phyloP scores from a whole-genome alignment of 2,329 filamentous ascomycete species.

The Xylariaceae sp. region DNA sequence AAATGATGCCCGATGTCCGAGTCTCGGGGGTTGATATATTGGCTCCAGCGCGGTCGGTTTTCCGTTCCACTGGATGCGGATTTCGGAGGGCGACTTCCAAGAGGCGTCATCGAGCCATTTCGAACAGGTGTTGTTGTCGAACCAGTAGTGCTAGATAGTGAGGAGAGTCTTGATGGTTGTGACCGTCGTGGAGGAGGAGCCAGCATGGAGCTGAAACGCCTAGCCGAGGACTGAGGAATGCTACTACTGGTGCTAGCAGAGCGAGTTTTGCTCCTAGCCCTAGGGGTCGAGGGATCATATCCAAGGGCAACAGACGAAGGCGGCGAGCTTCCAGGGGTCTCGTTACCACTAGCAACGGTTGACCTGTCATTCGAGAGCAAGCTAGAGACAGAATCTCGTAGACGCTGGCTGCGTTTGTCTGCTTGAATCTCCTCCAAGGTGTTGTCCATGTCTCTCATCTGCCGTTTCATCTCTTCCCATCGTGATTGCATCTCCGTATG shows the following conservation, averaged over 20 bases:
- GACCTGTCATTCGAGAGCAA: constrained; percentile 81
- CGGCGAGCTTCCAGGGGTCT: constrained; percentile 64
- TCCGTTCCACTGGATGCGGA: constrained; percentile 42
- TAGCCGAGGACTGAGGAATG: constrained; percentile 37
- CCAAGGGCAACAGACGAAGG: constrained; percentile 56
- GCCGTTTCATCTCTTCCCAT: constrained; percentile 69
- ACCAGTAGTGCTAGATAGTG: constrained; percentile 34
- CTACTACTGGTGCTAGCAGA: constrained; percentile 44
- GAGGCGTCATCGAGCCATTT: constrained; percentile 48
- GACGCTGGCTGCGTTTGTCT: constrained; percentile 61
- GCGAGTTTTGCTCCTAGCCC: constrained; percentile 41
- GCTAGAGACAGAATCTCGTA: constrained; percentile 89
- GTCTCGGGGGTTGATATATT: constrained; percentile 57
- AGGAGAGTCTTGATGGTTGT: constrained; percentile 42
- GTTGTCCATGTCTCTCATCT: constrained; percentile 72
- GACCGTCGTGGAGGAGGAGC: constrained; percentile 40
- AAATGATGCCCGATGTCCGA: constrained; percentile 65
- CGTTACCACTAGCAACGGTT: constrained; percentile 61
- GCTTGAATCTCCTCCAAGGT: constrained; percentile 67
- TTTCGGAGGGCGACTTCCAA: constrained; percentile 38
- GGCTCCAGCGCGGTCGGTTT: constrained; percentile 68
- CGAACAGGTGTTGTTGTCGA: constrained; percentile 34
- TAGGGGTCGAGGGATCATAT: constrained; percentile 44
- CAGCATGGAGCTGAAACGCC: constrained; percentile 45
- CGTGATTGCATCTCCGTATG: constrained; percentile 80